Percentiles rank a stretch among this genome's conserved stretches.
Evolutionary conservation across 1,139 yeast species (phyloP).

Genomic region (Scheffersomyces titani): DNA sequence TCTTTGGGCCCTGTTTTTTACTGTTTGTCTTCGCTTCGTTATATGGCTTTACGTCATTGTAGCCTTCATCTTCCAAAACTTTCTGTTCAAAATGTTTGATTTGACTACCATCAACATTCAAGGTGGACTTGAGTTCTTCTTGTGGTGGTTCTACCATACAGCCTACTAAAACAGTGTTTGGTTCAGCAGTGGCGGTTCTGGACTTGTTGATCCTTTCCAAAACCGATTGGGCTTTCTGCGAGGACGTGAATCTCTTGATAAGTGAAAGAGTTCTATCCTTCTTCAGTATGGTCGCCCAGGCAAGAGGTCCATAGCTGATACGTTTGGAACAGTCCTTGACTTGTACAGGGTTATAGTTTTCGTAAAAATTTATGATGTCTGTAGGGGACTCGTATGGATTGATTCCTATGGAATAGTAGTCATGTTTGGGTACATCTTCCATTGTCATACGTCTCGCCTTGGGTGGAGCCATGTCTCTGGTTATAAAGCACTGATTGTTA

Average conservation of each 20-base stretch:
- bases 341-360: slow-evolving; percentile 19
- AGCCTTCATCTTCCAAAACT: slow-evolving; percentile 6
- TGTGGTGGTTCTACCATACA: slow-evolving; percentile 5
- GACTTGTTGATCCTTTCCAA: slow-evolving; percentile 10
- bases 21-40: slow-evolving; percentile 16
- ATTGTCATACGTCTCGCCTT: neutral
- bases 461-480: neutral
- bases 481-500: neutral
- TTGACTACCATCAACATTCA: neutral
- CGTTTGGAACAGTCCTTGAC: slow-evolving; percentile 9
- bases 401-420: neutral
- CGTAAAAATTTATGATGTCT: slow-evolving; percentile 30
- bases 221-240: slow-evolving; percentile 23
- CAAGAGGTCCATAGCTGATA: slow-evolving; percentile 28
- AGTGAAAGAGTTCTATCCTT: slow-evolving; percentile 17
- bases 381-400: slow-evolving; percentile 13
- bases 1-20: slow-evolving; percentile 17
- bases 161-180: slow-evolving; percentile 20
- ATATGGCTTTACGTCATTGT: slow-evolving; percentile 14
- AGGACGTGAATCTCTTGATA: neutral
- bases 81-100: neutral
- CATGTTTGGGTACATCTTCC: neutral
- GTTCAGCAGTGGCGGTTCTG: slow-evolving; percentile 20
- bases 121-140: slow-evolving; percentile 13
- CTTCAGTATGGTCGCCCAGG: slow-evolving; percentile 28